These are phyloP conservation scores for Graphilbum ipis-grandicollis DNA, from an alignment of 2,329 filamentous ascomycete genomes.

Conservation along the genomic window DNA sequence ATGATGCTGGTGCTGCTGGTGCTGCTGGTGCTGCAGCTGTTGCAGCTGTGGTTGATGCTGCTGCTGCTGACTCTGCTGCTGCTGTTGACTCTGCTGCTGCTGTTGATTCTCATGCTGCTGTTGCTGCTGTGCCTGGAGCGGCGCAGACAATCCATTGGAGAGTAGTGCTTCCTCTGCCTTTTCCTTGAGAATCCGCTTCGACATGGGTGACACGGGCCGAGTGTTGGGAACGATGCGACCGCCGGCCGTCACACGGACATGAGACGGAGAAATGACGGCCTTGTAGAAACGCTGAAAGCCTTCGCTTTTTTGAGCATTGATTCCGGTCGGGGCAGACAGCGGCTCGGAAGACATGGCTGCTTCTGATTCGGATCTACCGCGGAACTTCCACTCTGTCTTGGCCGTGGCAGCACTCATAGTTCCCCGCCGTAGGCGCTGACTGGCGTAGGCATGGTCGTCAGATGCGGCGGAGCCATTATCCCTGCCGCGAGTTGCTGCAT, in stretches of 20 bases:
- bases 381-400: constrained; percentile 11
- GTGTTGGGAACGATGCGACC: constrained; percentile 51
- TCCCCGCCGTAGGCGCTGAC: constrained; percentile 10
- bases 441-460: constrained; percentile 15
- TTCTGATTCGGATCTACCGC: constrained; percentile 28
- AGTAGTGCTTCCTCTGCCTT: constrained; percentile 11
- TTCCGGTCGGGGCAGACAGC: constrained; percentile 33
- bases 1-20: constrained; percentile 3
- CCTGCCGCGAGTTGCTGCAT: not conserved
- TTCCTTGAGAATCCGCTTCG: constrained; percentile 28
- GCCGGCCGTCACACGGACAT: constrained; percentile 49
- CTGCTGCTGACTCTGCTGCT: too few relatives aligned
- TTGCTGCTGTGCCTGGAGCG: constrained; percentile 2
- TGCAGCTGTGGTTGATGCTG: constrained; percentile 3
- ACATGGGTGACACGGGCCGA: constrained; percentile 32
- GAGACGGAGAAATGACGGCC: constrained; percentile 48
- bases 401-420: constrained; percentile 8
- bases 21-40: constrained; percentile 3
- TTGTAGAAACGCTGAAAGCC: constrained; percentile 54
- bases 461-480: constrained; percentile 17
- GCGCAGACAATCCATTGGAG: constrained; percentile 6
- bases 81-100: too few relatives aligned
- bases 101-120: not conserved
- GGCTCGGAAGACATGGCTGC: constrained; percentile 28
- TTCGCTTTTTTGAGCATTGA: constrained; percentile 38